Base-by-base conservation (phyloP, 257 asterid genomes). In the Haberlea rhodopensis region DNA sequence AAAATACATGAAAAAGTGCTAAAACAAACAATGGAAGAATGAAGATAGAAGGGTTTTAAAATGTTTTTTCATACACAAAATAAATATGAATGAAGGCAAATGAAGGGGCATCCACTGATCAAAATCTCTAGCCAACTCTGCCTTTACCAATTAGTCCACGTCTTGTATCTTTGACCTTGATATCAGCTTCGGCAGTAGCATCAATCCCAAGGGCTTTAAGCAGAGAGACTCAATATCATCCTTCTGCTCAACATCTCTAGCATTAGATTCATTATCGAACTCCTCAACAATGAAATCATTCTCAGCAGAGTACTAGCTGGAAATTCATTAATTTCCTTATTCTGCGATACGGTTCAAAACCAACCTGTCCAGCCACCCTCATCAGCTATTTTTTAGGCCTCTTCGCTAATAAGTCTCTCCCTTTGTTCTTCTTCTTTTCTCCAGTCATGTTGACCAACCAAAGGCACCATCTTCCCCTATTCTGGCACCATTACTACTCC, bases 291-390 rank as follows among this genome's bases (percentile, higher is more conserved):
- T 80, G 76, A 72, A 52, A 69, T 81, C 84, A 56, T 18, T 66
- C 43, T 79, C 77, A 53, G 57, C 28, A 71, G n/a, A n/a, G 70
- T 52, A 71, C 60, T 76, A 63, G 76, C 90, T 43, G 74, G 53
- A 37, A 65, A 53, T 70, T 76, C 90, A 52, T 43, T 63, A 37
- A 24, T 66, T 60, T 83, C 95, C 71, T 80, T 73, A 34, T 62
- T 73, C 71, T 84, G 75, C 8, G 94, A 80, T 45, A 65, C 24
- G 88, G 90, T 68, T 90, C 83, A n/a, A 62, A 86, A 87, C 99
- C 99, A 94, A 72, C 99, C 97, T 20, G 92, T 80, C 99, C 99
- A 94, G 57, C 97, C 95, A 71, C 99, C 96, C 72, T 85, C 90
- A 29, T 87, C 97, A 67, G 67, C 84, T 37, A 72, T 69, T 49